Conservation (phyloP, 257 asterid genomes). For the Scutellaria baicalensis region DNA sequence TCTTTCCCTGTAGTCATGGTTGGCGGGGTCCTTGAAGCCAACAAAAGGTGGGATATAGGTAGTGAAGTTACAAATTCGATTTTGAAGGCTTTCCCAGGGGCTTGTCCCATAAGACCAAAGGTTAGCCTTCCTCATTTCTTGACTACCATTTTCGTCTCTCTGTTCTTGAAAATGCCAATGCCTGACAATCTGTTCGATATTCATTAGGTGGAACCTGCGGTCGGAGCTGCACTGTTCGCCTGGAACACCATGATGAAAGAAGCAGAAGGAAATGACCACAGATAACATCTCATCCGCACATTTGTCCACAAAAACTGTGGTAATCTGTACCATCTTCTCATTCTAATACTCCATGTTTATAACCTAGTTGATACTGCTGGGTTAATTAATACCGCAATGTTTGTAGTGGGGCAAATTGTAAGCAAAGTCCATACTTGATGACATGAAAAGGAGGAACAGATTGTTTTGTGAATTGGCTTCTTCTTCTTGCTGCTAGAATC, state of each 20-base stretch:
- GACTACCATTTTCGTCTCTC: background rate
- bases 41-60: constrained; percentile 81
- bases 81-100: constrained; percentile 65
- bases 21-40: constrained; percentile 89
- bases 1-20: constrained; percentile 89
- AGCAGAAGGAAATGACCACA: constrained; percentile 32
- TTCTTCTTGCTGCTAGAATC: background rate
- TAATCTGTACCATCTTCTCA: background rate
- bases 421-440: background rate
- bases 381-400: background rate
- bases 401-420: constrained; percentile 5
- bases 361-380: background rate
- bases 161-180: background rate
- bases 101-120: constrained; percentile 78
- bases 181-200: background rate
- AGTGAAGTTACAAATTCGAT: constrained; percentile 54
- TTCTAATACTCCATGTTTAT: background rate
- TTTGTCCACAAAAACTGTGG: background rate
- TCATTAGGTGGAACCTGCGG: constrained; percentile 80
- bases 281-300: constrained; percentile 12
- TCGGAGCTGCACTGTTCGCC: constrained; percentile 87
- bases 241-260: constrained; percentile 60
- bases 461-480: background rate
- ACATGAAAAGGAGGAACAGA: background rate
- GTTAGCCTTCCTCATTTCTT: constrained; percentile 28